Evolutionary conservation across 805 yeast species (phyloP), one percentile per base, ranked within the genome.

Genomic region (Candida taoyuanica): DNA sequence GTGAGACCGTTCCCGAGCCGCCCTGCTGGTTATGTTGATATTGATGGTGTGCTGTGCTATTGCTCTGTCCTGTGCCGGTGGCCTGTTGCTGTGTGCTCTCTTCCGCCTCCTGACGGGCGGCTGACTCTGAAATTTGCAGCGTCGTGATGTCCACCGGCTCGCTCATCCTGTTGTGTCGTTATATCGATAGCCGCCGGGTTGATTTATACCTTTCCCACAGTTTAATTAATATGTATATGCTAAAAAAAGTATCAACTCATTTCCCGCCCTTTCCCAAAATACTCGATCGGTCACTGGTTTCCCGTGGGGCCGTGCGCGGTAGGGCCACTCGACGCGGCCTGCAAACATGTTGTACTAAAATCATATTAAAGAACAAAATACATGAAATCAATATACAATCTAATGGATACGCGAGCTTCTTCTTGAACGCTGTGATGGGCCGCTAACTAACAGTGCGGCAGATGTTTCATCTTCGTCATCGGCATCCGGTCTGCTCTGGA

Each of bases 401-500:
- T 17, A 38, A 6, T 14, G 18, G 18, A 28, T 3, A 12, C 38
- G 17, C 8, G 42, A 39, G 12, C 42, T 35, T 7, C 43, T 16
- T 13, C 39, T 18, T 6, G 37, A 35, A 5, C 37, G 21, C 12
- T 12, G 14, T 12, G 28, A 25, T 14, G 18, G 15, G 5, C 24
- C 31, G 17, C 31, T 31, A 13, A 40, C 31, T 21, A 47, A 25
- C 23, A 40, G 18, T 5, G 34, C 43, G 4, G 34, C 41, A 7
- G 37, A n/a, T n/a, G n/a, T 29, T 20, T 37, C 35, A 12, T 37
- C 32, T 4, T 35, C 40, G 12, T 36, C 40, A 16, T 45, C 40
- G n/a, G 53, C 60, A 28, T 60, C 64, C 17, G 74, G 77, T 29
- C 67, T 72, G 37, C 77, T 81, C 50, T 83, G 91, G 52, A 87